Base-by-base conservation (phyloP, 1,284 basidiomycete species). In the Cutaneotrichosporon sp. region DNA sequence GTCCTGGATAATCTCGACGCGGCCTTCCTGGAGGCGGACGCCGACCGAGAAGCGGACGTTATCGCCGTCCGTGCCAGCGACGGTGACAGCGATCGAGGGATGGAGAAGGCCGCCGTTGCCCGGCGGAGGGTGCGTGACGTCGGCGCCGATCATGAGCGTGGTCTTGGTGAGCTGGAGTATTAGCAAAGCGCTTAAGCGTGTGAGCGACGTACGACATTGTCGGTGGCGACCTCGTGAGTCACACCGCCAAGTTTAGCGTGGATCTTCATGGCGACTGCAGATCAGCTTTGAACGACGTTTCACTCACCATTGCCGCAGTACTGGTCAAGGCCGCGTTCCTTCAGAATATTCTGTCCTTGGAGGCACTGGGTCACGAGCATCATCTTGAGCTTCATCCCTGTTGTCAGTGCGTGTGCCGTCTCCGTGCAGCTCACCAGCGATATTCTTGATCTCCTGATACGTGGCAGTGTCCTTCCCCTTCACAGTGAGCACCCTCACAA, bases 241-340 rank as follows among this genome's bases (percentile, higher is more conserved):
- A 79, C 66, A 50, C 82, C 83, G n/a, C 79, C 79, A 42, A 83
- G 77, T 78, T 84, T 83, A 59, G 75, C 72, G 67, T 81, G 74
- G 62, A 79, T 66, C 66, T 80, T 80, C 77, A 80, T 77, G 6
- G 65, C 54, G 11, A 62, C 67, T 67, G 27, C 6, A 45, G 47
- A n/a, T n/a, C n/a, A n/a, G n/a, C n/a, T n/a, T 42, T 45, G 25
- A 47, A 24, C 22, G 24, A 24, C 1, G 45, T 16, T 22, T 7
- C 22, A 60, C 66, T 70, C 58, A 58, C 73, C 73, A 57, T 80
- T 81, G 54, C 75, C 79, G 22, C 74, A 75, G 73, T 82, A 83
- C 70, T 83, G 82, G n/a, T 75, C 76, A 9, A 79, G 57, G n/a
- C 76, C n/a, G n/a, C n/a, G 66, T 47, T 78, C 75, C 46, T 58